Evolutionary conservation across 345 rosid species (phyloP).

Genomic region (Citrus australasica): DNA sequence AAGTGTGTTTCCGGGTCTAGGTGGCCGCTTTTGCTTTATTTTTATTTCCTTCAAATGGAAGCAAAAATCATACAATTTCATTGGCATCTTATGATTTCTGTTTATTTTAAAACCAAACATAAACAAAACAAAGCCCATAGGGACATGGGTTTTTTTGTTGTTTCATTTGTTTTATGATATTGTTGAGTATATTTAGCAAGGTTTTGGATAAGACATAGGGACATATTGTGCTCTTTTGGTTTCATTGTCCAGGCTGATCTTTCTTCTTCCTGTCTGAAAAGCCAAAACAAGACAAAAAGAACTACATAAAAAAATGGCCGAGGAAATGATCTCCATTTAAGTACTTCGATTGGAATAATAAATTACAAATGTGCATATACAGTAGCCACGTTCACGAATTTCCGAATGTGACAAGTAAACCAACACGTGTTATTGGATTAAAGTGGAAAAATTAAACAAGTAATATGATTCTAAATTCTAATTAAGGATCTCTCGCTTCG

Average conservation of each 20-base stretch:
- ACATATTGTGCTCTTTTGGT: conserved; percentile 3
- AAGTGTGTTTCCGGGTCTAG: not conserved
- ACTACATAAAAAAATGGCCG: not conserved
- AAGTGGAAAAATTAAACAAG: too few species aligned
- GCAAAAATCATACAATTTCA: not conserved
- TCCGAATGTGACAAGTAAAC: not conserved
- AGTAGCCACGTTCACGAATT: not conserved
- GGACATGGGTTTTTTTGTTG: not conserved
- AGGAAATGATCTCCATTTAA: not conserved
- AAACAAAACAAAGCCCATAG: not conserved
- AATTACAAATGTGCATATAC: not conserved
- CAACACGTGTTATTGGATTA: not conserved
- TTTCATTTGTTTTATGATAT: not conserved
- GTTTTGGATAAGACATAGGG: not conserved
- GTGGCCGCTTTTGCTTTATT: not conserved
- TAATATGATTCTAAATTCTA: too few species aligned
- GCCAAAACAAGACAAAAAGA: conserved; percentile 9
- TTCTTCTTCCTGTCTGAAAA: not conserved
- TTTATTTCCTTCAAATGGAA: not conserved
- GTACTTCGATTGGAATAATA: not conserved
- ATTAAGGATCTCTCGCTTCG: too few species aligned
- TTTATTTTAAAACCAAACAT: not conserved
- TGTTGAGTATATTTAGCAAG: not conserved
- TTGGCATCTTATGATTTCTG: not conserved
- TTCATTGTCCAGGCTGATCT: not conserved